Conservation (phyloP, 2,329 filamentous ascomycete species). For the Fusarium guadeloupense region DNA sequence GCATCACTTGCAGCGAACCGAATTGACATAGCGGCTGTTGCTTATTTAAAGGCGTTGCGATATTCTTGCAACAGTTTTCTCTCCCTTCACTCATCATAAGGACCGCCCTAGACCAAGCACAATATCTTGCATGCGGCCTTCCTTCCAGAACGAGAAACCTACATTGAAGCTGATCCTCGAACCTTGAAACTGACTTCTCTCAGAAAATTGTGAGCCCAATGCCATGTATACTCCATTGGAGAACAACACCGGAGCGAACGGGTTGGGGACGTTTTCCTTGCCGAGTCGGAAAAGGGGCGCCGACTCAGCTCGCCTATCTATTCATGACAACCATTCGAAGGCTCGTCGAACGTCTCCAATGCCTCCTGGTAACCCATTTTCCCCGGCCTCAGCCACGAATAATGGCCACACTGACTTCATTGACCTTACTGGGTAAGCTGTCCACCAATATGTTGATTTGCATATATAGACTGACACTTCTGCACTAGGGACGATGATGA, state of each 20-base stretch:
- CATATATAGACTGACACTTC: slow-evolving; percentile 6
- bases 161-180: not conserved
- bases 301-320: slow-evolving; percentile 29
- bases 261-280: slow-evolving; percentile 31
- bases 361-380: slow-evolving; percentile 11
- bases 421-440: slow-evolving; percentile 54
- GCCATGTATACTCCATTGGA: slow-evolving; percentile 36
- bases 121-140: not conserved
- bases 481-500: slow-evolving; percentile 47
- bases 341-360: slow-evolving; percentile 47
- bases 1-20: not conserved
- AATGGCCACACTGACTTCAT: slow-evolving; percentile 44
- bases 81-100: not conserved
- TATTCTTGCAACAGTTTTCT: not conserved
- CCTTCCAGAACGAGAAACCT: not conserved
- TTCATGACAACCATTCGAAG: slow-evolving; percentile 40
- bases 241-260: slow-evolving; percentile 10
- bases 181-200: slow-evolving; percentile 17
- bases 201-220: slow-evolving; percentile 16
- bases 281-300: slow-evolving; percentile 46
- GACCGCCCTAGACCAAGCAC: not conserved
- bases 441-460: not conserved
- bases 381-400: slow-evolving; percentile 1
- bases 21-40: not conserved
- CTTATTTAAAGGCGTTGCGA: not conserved